Percentiles rank a stretch among this genome's conserved stretches.
Evolutionary conservation across 1,284 basidiomycete genomes (phyloP).

Genomic region (Trichosporon sp.): DNA sequence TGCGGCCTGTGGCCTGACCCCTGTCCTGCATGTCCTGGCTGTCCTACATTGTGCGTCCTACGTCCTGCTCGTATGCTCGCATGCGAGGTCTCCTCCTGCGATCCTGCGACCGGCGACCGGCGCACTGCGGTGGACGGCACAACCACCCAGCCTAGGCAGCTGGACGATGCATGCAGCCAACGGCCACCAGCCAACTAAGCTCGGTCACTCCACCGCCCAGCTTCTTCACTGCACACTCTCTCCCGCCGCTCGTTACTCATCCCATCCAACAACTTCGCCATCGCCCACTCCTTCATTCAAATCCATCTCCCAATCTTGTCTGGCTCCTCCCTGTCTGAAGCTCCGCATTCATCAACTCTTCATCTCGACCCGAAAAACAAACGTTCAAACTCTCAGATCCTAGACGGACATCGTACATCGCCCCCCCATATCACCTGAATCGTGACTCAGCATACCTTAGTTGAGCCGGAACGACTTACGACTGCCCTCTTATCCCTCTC

Average conservation of each 20-base stretch:
- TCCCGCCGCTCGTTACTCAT: conserved; percentile 8
- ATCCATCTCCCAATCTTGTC: background rate
- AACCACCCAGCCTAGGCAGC: no score
- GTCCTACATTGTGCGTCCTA: background rate
- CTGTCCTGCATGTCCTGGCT: background rate
- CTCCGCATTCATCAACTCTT: background rate
- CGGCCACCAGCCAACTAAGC: conserved; percentile 1
- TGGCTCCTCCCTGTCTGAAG: background rate
- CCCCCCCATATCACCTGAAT: background rate
- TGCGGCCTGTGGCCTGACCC: background rate
- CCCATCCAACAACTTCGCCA: background rate
- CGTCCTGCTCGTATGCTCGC: background rate
- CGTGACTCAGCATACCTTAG: conserved; percentile 7
- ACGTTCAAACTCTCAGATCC: background rate
- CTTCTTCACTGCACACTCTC: conserved; percentile 4
- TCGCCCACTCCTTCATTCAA: conserved; percentile 5
- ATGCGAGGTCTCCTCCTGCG: no score
- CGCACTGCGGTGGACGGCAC: background rate
- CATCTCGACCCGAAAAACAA: conserved; percentile 7
- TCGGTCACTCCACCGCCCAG: background rate
- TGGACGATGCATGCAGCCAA: background rate
- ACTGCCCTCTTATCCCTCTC: background rate
- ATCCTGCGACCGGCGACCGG: background rate
- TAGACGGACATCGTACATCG: conserved; percentile 8
- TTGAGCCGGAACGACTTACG: conserved; percentile 7